Conservation (phyloP, 306 rosid genomes). For the Macrotyloma uniflorum region DNA sequence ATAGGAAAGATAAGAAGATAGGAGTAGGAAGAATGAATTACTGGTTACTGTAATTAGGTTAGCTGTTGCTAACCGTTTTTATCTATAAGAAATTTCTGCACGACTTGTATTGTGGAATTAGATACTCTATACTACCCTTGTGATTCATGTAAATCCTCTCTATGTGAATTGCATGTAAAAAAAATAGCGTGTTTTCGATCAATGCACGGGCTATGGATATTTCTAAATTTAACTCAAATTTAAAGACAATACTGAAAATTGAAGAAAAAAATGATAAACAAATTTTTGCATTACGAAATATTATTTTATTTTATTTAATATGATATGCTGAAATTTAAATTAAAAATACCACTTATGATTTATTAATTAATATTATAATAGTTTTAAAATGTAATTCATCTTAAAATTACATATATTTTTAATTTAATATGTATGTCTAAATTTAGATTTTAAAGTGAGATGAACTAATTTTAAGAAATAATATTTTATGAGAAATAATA, state of each 20-base stretch:
- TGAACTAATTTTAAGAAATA: no score
- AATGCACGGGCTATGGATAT: not conserved
- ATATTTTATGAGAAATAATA: no score
- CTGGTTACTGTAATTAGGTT: constrained; percentile 44
- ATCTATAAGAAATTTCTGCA: constrained; percentile 39
- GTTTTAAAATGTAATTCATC: not conserved
- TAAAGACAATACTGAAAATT: not conserved
- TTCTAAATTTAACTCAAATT: not conserved
- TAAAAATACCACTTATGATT: no score
- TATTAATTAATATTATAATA: no score
- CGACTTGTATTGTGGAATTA: constrained; percentile 17
- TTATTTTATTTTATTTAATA: not conserved
- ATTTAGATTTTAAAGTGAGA: no score
- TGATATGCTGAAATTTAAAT: not conserved
- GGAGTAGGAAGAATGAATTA: constrained; percentile 38
- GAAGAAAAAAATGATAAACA: not conserved
- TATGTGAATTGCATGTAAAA: not conserved
- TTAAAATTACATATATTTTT: not conserved
- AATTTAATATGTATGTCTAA: not conserved
- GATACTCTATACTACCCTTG: not conserved
- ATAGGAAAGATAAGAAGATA: constrained; percentile 39
- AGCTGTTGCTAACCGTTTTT: constrained; percentile 52
- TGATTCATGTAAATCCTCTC: constrained; percentile 37
- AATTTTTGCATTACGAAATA: not conserved
- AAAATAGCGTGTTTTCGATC: not conserved